phyloP scores from a whole-genome alignment of 352 stramenopile genomes.

The Phytophthora capsici region DNA sequence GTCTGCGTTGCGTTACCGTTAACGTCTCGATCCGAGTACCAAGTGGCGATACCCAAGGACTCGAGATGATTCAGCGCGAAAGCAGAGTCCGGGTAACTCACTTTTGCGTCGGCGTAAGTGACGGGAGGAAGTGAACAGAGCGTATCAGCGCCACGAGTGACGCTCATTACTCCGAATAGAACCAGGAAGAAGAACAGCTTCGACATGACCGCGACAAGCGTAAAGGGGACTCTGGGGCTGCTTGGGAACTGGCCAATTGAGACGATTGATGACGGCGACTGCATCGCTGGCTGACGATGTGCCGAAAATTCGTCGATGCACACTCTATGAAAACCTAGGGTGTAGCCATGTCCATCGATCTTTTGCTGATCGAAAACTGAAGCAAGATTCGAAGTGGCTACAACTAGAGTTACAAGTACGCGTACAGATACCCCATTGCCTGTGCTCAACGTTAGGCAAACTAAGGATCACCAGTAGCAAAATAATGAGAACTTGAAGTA shows the following conservation, averaged over 20 bases:
- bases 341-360: slow-evolving; percentile 17
- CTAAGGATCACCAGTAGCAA: no score
- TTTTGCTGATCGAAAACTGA: slow-evolving; percentile 26
- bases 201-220: slow-evolving; percentile 9
- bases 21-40: slow-evolving; percentile 64
- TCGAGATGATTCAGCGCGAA: slow-evolving; percentile 64
- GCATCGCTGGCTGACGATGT: slow-evolving; percentile 7
- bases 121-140: slow-evolving; percentile 58
- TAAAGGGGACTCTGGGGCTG: background rate
- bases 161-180: background rate
- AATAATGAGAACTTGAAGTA: no score
- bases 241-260: slow-evolving; percentile 27
- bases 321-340: slow-evolving; percentile 10
- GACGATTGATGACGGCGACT: slow-evolving; percentile 24
- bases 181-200: slow-evolving; percentile 13
- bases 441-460: no score
- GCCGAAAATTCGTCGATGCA: slow-evolving; percentile 7
- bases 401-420: background rate
- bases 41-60: slow-evolving; percentile 61
- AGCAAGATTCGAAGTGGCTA: slow-evolving; percentile 6
- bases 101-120: slow-evolving; percentile 54
- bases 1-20: slow-evolving; percentile 45
- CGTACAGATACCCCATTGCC: no score
- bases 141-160: slow-evolving; percentile 29
- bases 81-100: slow-evolving; percentile 47